Conservation (phyloP, 2,329 filamentous ascomycete genomes). For the Aspergillus ochraceoroseus region DNA sequence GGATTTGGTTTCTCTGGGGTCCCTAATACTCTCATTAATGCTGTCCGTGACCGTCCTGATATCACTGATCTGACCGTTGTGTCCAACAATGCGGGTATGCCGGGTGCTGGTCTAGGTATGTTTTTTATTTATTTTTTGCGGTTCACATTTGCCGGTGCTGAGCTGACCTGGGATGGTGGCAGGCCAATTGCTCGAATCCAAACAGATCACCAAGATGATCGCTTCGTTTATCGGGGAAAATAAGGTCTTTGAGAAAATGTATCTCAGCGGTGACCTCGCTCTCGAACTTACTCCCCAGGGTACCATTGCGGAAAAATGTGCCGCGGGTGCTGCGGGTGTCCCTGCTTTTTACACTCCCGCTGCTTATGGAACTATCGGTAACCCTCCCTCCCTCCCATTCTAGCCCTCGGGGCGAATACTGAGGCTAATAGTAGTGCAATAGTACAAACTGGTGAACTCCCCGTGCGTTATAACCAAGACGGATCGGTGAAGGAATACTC, state of each 20-base stretch:
- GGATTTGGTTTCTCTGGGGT: constrained; percentile 72
- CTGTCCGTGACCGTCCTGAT: constrained; percentile 57
- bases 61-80: constrained; percentile 65
- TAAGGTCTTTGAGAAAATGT: constrained; percentile 84
- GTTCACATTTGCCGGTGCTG: too few relatives aligned
- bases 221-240: constrained; percentile 74
- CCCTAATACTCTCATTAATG: constrained; percentile 51
- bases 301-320: constrained; percentile 79
- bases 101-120: constrained; percentile 64
- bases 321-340: constrained; percentile 78
- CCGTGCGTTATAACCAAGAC: constrained; percentile 81
- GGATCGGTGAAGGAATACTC: constrained; percentile 68
- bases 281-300: constrained; percentile 87
- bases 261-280: constrained; percentile 75
- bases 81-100: constrained; percentile 75
- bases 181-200: constrained; percentile 64
- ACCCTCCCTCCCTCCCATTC: constrained; percentile 37
- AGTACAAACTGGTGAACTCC: constrained; percentile 47
- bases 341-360: constrained; percentile 83
- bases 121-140: not conserved
- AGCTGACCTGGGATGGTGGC: not conserved
- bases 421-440: constrained; percentile 9
- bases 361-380: constrained; percentile 66
- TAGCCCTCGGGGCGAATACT: constrained; percentile 29
- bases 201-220: constrained; percentile 70